Conservation (phyloP, 1,139 yeast genomes). For the Geotrichum bryndzae region DNA sequence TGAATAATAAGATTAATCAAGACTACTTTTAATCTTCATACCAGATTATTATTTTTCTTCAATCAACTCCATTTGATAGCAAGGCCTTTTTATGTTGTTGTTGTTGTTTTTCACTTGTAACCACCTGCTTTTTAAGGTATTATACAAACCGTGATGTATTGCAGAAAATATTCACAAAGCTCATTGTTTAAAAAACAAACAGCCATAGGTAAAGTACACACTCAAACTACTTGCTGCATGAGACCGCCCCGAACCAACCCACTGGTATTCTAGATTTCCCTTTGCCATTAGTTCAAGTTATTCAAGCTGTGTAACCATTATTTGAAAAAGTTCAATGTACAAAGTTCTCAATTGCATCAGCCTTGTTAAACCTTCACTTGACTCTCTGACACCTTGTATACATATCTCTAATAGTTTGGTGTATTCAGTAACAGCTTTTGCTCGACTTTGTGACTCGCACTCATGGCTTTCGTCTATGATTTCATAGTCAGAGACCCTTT, state of each 20-base stretch:
- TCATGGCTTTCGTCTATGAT: neutral
- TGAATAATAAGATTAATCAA: too few species aligned
- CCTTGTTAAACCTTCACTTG: constrained; percentile 1
- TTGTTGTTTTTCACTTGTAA: too few species aligned
- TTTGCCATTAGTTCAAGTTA: neutral
- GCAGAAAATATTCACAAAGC: too few species aligned
- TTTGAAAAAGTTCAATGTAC: constrained; percentile 14
- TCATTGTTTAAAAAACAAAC: too few species aligned
- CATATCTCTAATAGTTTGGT: neutral
- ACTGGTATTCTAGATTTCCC: neutral
- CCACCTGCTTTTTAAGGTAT: too few species aligned
- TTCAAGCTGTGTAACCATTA: constrained; percentile 9
- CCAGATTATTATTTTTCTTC: too few species aligned
- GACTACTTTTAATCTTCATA: too few species aligned
- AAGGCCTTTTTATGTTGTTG: too few species aligned
- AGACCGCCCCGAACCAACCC: neutral
- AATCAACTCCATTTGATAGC: too few species aligned
- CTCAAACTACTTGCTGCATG: too few species aligned
- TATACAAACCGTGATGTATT: too few species aligned
- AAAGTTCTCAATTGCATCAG: constrained; percentile 11
- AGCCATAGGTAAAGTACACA: too few species aligned
- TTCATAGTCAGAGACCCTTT: neutral
- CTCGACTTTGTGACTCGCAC: neutral
- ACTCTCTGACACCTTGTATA: neutral
- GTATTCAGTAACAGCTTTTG: neutral